Evolutionary conservation across 116 monocot genomes (phyloP).

Genomic region (Posidonia oceanica): DNA sequence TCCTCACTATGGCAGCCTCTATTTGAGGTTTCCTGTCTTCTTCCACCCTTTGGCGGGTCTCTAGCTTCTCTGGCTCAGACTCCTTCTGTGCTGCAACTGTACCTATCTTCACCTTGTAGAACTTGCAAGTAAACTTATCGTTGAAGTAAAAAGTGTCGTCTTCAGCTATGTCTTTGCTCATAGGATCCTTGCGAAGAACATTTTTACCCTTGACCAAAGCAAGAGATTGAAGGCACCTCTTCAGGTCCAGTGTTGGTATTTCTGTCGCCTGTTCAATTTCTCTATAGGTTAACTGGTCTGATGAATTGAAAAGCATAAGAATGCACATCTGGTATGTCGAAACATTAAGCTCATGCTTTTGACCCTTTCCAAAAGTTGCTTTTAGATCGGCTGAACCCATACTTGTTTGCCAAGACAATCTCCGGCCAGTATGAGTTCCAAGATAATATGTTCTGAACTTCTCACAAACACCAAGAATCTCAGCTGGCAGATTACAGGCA

Average conservation of each 20-base stretch:
- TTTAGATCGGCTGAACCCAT: constrained; percentile 92
- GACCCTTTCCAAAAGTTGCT: constrained; percentile 67
- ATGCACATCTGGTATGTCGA: constrained; percentile 94
- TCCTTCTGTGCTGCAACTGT: constrained; percentile 87
- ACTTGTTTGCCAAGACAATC: constrained; percentile 89
- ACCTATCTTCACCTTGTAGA: constrained; percentile 91
- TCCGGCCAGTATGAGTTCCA: constrained; percentile 83
- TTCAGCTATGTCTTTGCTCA: constrained; percentile 87
- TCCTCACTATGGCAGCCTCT: constrained; percentile 88
- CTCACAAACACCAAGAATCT: constrained; percentile 71
- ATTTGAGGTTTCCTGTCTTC: constrained; percentile 94
- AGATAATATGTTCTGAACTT: constrained; percentile 67
- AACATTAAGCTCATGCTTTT: constrained; percentile 86
- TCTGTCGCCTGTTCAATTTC: constrained; percentile 80
- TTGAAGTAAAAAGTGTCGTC: constrained; percentile 69
- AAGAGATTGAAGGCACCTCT: constrained; percentile 77
- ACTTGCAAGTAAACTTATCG: constrained; percentile 76
- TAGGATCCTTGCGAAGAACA: constrained; percentile 72
- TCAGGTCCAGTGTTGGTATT: constrained; percentile 63
- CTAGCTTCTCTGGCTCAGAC: constrained; percentile 81
- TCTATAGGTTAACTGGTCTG: constrained; percentile 47
- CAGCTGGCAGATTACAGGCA: constrained; percentile 73
- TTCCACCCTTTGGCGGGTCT: constrained; percentile 87
- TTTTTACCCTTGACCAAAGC: constrained; percentile 91
- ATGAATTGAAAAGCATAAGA: constrained; percentile 80